Evolutionary conservation across 176 grass and related monocot species (phyloP), one percentile per base, ranked within the genome.

Genomic region (Oryza brachyantha): DNA sequence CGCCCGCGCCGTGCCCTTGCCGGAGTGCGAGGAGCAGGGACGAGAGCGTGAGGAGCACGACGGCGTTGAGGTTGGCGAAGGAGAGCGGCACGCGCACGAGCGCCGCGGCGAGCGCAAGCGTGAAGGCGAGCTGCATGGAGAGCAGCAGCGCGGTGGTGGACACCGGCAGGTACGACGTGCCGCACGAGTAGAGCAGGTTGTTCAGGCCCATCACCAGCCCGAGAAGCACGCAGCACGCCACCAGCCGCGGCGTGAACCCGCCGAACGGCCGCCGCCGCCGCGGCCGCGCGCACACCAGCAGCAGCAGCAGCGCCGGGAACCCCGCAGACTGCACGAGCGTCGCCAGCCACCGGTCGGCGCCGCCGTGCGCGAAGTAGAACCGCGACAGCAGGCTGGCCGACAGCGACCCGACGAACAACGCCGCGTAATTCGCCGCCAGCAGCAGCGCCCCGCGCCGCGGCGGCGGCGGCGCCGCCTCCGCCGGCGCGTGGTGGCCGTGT

Each of bases 41-140:
- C 9, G 40, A 78, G 22, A 74, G 42, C 0, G 86, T 89, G 13
- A 89, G 76, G 50, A 89, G 61, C 29, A 76, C 69, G 40, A 89
- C 82, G 50, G 86, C 66, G 69, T 89, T 89, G 76, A 89, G 17
- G 34, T 68, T 67, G 46, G 77, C 54, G 6, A 52, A 45, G 42
- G 81, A 84, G 21, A 89, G 66, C 4, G 69, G 72, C 26, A 79
- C 74, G 11, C 64, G 77, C 36, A 89, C 81, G 1, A 89, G 72
- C 3, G 78, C 67, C 0, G 83, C 82, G 0, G 86, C 81, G 22
- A 89, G 83, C 10, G 72, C 75, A 0, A 82, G 80, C 27, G 86
- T 89, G 81, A 89, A 89, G 2, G 74, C 81, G 5, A 89, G 86
- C 69, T 89, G 86, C 19, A 82, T 89, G 2, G 86, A 89, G 22